A percentile compares a stretch with the other conserved stretches of the same genome.
phyloP scores from a whole-genome alignment of 2,329 filamentous ascomycete genomes.

The Epichloe gansuensis region DNA sequence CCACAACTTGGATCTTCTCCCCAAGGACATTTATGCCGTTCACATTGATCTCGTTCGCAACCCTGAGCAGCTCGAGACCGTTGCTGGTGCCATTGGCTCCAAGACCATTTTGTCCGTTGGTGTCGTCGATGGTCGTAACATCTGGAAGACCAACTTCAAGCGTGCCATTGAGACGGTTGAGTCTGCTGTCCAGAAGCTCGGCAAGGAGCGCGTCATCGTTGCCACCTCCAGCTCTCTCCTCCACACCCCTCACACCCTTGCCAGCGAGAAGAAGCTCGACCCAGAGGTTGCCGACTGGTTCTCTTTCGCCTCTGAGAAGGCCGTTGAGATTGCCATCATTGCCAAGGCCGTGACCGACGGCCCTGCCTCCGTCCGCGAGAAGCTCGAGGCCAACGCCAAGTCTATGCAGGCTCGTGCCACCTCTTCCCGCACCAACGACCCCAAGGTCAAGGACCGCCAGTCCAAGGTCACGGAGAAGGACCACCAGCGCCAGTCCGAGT shows the following conservation, averaged over 20 bases:
- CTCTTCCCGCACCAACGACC: conserved; percentile 93
- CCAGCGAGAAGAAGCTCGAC: conserved; percentile 97
- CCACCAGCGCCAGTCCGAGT: conserved; percentile 89
- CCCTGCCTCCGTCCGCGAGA: conserved; percentile 69
- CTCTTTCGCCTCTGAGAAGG: conserved; percentile 95
- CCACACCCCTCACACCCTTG: conserved; percentile 95
- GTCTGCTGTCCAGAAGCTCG: conserved; percentile 82
- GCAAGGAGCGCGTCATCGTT: conserved; percentile 94
- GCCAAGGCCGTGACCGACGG: conserved; percentile 95
- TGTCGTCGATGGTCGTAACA: conserved; percentile 98
- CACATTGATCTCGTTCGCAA: conserved; percentile 96
- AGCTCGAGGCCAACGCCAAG: conserved; percentile 95
- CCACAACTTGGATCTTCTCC: conserved; percentile 90
- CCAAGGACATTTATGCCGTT: conserved; percentile 68
- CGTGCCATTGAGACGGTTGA: conserved; percentile 84
- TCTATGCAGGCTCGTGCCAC: conserved; percentile 82
- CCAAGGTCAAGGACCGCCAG: conserved; percentile 93
- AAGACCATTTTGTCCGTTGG: conserved; percentile 87
- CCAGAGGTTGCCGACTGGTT: conserved; percentile 94
- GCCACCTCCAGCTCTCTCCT: conserved; percentile 96
- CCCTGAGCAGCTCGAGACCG: conserved; percentile 89
- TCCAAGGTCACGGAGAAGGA: conserved; percentile 68
- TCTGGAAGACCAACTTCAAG: conserved; percentile 99
- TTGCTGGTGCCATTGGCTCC: conserved; percentile 69
- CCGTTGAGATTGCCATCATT: conserved; percentile 77